Percentiles rank a stretch among this genome's conserved stretches.
Evolutionary conservation across 2,329 filamentous ascomycete species (phyloP).

Genomic region (Fusarium austroafricanum): DNA sequence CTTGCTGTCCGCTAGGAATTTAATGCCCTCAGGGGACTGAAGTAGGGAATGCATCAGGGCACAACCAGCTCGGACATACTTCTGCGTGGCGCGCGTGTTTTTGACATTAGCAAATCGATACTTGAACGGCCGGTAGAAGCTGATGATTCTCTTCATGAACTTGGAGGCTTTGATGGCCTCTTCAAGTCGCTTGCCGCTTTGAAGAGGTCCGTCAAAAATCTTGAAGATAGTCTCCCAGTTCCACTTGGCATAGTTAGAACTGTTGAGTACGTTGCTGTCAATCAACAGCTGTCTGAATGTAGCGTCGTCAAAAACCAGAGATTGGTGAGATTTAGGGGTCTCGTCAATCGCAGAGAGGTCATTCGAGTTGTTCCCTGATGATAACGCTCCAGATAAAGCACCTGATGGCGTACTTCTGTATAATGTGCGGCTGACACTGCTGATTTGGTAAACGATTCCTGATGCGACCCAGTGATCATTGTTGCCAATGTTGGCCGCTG

Average conservation of each 20-base stretch:
- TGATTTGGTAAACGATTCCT: conserved; percentile 95
- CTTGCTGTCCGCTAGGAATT: conserved; percentile 91
- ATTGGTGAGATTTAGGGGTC: conserved; percentile 62
- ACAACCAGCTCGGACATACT: conserved; percentile 91
- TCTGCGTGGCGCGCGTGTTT: conserved; percentile 92
- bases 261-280: conserved; percentile 87
- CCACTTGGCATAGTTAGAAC: conserved; percentile 94
- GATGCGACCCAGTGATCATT: conserved; percentile 84
- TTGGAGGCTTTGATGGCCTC: conserved; percentile 96
- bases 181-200: conserved; percentile 90
- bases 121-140: conserved; percentile 97
- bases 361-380: conserved; percentile 59
- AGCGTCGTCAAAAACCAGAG: conserved; percentile 66
- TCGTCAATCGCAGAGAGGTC: conserved; percentile 67
- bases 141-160: conserved; percentile 93
- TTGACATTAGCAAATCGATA: conserved; percentile 91
- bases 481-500: conserved; percentile 77
- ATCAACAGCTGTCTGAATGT: conserved; percentile 73
- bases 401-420: conserved; percentile 77
- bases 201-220: conserved; percentile 91
- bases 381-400: conserved; percentile 52
- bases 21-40: conserved; percentile 85
- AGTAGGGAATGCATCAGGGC: conserved; percentile 87
- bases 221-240: conserved; percentile 94
- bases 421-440: conserved; percentile 93